Base-by-base conservation (phyloP, 352 stramenopile species). In the Phytophthora sojae region DNA sequence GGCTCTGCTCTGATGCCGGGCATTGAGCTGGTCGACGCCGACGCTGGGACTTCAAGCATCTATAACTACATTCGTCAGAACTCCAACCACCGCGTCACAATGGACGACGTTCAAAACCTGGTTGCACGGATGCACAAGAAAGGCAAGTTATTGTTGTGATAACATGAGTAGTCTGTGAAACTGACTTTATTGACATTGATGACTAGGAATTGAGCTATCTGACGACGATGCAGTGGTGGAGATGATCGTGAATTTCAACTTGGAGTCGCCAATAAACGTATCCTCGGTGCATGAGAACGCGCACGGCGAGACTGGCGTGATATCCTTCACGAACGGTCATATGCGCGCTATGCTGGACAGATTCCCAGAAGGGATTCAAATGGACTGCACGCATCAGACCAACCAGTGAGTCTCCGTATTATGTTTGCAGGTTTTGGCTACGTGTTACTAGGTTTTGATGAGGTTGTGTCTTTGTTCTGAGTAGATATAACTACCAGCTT, bases 401-500 rank as follows among this genome's bases (percentile, higher is more conserved):
- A 70, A 64, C 25, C 8, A 64, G 56, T 61, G 17, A 50, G 42
- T 69, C 30, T 26, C 12, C 6, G 19, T 45, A 26, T 54, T 50
- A 32, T 26, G n/a, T 32, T 35, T 9, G 6, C 7, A 11, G 12
- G 11, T n/a, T 26, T 47, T 12, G 6, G 14, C 14, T 47, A 17
- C 4, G 4, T 11, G 7, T n/a, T 14, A 4, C 14, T n/a, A 44
- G 12, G 30, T 57, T 25, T 58, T 53, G 37, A 51, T 49, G 29
- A 70, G 17, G 32, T 61, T 51, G 35, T 57, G 21, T 30, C 9
- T 55, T 11, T 21, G 12, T 49, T 21, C 6, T 9, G 42, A 21
- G 1, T n/a, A 62, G 61, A 19, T 66, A 71, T 44, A 71, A 71
- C 25, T 67, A 67, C 7, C 64, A 67, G 29, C 29, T 67, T 35